Evolutionary conservation across 2,329 filamentous ascomycete genomes (phyloP), one percentile per base, ranked within the genome.

Genomic region (Lojkania enalia): DNA sequence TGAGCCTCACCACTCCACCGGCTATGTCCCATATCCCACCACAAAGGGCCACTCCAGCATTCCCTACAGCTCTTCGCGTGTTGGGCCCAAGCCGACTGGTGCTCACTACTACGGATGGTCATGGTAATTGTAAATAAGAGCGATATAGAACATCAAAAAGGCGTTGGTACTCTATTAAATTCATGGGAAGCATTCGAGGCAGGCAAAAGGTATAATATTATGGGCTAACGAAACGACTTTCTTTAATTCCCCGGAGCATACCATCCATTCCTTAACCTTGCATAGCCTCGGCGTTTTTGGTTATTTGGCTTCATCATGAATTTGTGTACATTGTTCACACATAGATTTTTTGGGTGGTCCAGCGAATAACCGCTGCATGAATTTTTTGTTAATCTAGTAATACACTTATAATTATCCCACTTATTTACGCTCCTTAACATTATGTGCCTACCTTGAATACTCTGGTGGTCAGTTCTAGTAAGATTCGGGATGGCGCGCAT

Each of bases 21-120:
- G 52, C 32, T 44, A 48, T 31, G 53, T 55, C 43, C 57, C 54
- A 3, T 67, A 59, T 51, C 63, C 61, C 2, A 61, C 52, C 38
- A 37, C 35, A 15, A 16, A 16, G 39, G 39, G 44, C n/a, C 36
- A 33, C 13, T 58, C 48, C 33, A 42, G 30, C 39, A n/a, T 44
- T 3, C 12, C 35, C 20, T 38, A 49, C 39, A 55, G 46, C 44
- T 43, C 43, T 13, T 48, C 46, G 3, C 48, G 36, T 37, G 27
- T 36, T 18, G 48, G 46, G n/a, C 55, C 55, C 20, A 51, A 54
- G 49, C 54, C 58, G 16, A 54, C 53, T 14, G 46, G 46, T 16
- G 51, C 51, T 19, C 43, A 42, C 16, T 52, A 46, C 32, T 23
- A 33, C 30, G 9, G 14, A 9, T 11, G 14, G 9, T 42, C n/a